Evolutionary conservation across 768 basidiomycete genomes (phyloP).

Genomic region (Naganishia vishniacii): DNA sequence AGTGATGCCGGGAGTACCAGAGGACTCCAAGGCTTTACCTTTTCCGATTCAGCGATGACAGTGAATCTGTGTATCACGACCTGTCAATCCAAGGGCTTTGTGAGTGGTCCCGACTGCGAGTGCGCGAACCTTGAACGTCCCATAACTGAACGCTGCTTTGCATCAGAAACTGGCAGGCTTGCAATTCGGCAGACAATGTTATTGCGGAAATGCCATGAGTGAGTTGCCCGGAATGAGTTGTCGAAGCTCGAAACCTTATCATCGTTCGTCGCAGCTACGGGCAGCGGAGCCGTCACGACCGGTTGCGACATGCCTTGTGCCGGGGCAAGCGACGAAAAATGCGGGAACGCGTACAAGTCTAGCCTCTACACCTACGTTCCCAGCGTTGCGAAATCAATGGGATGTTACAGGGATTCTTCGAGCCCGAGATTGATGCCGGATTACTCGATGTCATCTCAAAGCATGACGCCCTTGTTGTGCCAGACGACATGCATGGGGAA

Average conservation of each 20-base stretch:
- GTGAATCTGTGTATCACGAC: conserved; percentile 9
- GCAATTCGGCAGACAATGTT: conserved; percentile 18
- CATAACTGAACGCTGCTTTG: no score
- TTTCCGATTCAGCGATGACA: not conserved
- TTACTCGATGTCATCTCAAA: conserved; percentile 47
- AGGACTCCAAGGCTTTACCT: not conserved
- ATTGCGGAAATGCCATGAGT: conserved; percentile 23
- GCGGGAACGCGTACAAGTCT: conserved; percentile 9
- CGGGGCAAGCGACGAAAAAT: conserved; percentile 6
- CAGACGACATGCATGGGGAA: conserved; percentile 56
- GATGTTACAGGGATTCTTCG: conserved; percentile 38
- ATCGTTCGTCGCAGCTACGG: no score
- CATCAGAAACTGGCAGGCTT: conserved; percentile 6
- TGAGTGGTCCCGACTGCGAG: not conserved
- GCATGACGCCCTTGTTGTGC: conserved; percentile 61
- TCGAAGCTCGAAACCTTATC: no score
- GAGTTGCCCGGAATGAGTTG: no score
- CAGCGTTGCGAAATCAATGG: conserved; percentile 26
- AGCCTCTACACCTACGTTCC: conserved; percentile 9
- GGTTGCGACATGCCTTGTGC: conserved; percentile 15
- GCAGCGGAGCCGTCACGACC: not conserved
- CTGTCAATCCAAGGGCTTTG: conserved; percentile 12
- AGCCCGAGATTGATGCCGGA: conserved; percentile 31
- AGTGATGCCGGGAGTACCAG: not conserved
- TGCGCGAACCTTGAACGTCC: no score